Evolutionary conservation across 495 filamentous ascomycete species (phyloP).

Genomic region (Annulohypoxylon moriforme): DNA sequence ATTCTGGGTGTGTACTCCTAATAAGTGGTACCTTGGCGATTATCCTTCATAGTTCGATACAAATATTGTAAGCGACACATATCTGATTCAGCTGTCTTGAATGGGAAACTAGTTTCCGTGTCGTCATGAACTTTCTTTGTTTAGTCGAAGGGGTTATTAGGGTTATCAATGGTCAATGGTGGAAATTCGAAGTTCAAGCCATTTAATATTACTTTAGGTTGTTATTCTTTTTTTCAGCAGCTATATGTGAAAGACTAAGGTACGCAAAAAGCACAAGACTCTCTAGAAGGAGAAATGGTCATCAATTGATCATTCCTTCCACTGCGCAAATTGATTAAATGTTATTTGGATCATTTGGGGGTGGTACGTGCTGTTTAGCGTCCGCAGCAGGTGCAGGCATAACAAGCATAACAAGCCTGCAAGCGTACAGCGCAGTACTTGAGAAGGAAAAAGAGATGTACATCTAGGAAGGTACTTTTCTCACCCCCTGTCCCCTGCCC

Average conservation of each 20-base stretch:
- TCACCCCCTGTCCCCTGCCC: conserved; percentile 23
- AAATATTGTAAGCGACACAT: conserved; percentile 3
- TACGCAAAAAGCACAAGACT: neutral
- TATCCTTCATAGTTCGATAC: conserved; percentile 6
- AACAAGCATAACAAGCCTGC: neutral
- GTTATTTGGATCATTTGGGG: neutral
- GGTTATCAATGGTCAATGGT: conserved; percentile 7
- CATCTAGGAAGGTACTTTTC: conserved; percentile 11
- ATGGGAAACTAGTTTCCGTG: conserved; percentile 12
- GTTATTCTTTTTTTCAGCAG: conserved; percentile 2
- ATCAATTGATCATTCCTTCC: neutral
- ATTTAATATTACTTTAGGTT: neutral
- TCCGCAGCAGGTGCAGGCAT: conserved; percentile 14
- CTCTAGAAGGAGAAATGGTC: neutral
- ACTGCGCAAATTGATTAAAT: conserved; percentile 1
- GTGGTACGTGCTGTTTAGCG: conserved; percentile 12
- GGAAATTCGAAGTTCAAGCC: conserved; percentile 3
- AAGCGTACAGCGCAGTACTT: neutral
- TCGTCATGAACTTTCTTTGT: conserved; percentile 16
- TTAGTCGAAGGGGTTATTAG: conserved; percentile 6
- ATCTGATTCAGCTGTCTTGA: conserved; percentile 13
- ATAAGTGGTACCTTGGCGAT: conserved; percentile 4
- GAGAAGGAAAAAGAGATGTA: neutral
- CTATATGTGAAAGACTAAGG: conserved; percentile 7
- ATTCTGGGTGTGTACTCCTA: neutral